Conservation (phyloP, 2,329 filamentous ascomycete species). For the Phialophora expanda region DNA sequence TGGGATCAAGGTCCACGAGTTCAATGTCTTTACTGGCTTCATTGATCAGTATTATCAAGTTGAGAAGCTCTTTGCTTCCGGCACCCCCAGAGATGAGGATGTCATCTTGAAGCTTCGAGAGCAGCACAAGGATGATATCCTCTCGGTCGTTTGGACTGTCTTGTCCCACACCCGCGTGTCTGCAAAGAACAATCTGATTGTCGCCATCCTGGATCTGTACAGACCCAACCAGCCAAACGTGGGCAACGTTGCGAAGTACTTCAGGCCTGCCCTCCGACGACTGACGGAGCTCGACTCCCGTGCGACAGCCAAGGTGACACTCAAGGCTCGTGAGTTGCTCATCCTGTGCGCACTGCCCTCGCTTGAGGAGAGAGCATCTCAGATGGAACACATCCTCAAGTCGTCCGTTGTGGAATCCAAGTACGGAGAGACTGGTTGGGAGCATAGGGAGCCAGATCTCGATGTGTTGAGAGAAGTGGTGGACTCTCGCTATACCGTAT, state of each 20-base stretch:
- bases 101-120: slow-evolving; percentile 93
- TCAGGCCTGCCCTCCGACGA: slow-evolving; percentile 80
- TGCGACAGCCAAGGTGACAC: slow-evolving; percentile 88
- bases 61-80: slow-evolving; percentile 85
- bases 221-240: slow-evolving; percentile 90
- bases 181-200: slow-evolving; percentile 89
- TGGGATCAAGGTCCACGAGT: slow-evolving; percentile 88
- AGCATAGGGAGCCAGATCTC: slow-evolving; percentile 88
- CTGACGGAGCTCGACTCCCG: slow-evolving; percentile 88
- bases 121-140: slow-evolving; percentile 90
- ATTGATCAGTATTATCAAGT: slow-evolving; percentile 81
- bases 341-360: slow-evolving; percentile 97
- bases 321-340: slow-evolving; percentile 95
- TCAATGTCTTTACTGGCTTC: slow-evolving; percentile 77
- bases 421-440: slow-evolving; percentile 96
- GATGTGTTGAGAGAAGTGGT: slow-evolving; percentile 96
- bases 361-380: slow-evolving; percentile 87
- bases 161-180: slow-evolving; percentile 91
- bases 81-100: slow-evolving; percentile 86
- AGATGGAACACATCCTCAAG: slow-evolving; percentile 98
- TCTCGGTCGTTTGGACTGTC: slow-evolving; percentile 82
- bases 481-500: slow-evolving; percentile 97
- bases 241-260: slow-evolving; percentile 85
- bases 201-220: slow-evolving; percentile 93
- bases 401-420: slow-evolving; percentile 96